Percentiles rank a stretch among this genome's conserved stretches.
Evolutionary conservation across 495 filamentous ascomycete species (phyloP).

Genomic region (Penicillium parvum): DNA sequence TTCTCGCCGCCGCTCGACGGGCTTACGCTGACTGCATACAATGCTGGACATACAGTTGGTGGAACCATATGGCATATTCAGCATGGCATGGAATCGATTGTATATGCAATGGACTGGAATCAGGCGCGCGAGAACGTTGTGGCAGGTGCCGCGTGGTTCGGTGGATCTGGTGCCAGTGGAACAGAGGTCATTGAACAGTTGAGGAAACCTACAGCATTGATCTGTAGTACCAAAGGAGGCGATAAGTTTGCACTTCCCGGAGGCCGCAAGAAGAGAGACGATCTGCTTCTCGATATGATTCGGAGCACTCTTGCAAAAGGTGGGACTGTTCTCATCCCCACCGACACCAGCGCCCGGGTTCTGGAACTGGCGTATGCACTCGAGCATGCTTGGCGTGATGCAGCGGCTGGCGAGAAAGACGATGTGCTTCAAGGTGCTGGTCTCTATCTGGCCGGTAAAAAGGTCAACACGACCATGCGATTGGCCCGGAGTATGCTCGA

Average conservation of each 20-base stretch:
- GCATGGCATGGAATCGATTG: conserved; percentile 92
- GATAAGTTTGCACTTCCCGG: conserved; percentile 65
- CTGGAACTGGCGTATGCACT: conserved; percentile 90
- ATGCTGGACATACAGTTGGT: conserved; percentile 90
- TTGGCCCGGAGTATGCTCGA: conserved; percentile 94
- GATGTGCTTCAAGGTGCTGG: conserved; percentile 61
- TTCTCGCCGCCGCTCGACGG: conserved; percentile 85
- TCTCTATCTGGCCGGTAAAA: conserved; percentile 78
- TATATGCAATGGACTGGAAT: conserved; percentile 98
- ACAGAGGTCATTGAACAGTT: conserved; percentile 90
- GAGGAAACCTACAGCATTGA: conserved; percentile 84
- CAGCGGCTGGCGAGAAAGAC: conserved; percentile 44
- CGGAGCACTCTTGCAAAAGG: conserved; percentile 69
- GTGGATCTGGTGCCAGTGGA: conserved; percentile 72
- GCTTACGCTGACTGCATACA: conserved; percentile 95
- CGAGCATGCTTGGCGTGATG: conserved; percentile 84
- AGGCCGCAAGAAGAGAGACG: conserved; percentile 75
- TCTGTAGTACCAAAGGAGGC: conserved; percentile 83
- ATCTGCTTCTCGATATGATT: conserved; percentile 77
- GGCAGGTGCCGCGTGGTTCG: conserved; percentile 88
- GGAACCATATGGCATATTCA: conserved; percentile 99
- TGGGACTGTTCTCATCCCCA: conserved; percentile 92
- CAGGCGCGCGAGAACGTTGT: conserved; percentile 90
- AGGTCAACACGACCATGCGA: conserved; percentile 74
- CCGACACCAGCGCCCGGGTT: conserved; percentile 89